Evolutionary conservation across 2,329 filamentous ascomycete genomes (phyloP), one percentile per base, ranked within the genome.

Genomic region (Sclerotinia borealis): DNA sequence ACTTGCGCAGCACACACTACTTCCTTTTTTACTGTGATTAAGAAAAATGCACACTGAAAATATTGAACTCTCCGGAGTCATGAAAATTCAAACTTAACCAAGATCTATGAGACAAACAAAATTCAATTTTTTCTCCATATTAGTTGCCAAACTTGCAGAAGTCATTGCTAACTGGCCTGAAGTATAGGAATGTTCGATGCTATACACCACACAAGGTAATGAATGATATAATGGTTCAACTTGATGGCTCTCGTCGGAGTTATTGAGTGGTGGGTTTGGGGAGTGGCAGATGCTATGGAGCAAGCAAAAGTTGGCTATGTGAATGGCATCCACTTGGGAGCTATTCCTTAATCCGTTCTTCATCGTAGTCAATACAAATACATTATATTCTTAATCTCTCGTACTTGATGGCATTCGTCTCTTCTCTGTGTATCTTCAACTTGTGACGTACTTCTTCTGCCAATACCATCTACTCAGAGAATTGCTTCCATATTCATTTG

Each of bases 21-120:
- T 29, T 43, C 29, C 41, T 50, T 52, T 39, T 27, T 25, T 51
- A 39, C 70, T 63, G 74, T 73, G 73, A 75, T 74, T 74, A 75
- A 68, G 69, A 73, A 67, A 71, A 69, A 75, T 51, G 72, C 74
- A 75, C 74, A 75, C 74, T 75, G 73, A 75, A 75, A 75, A 75
- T 75, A 70, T 66, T 75, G 73, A 75, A 66, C 71, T 72, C 66
- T 67, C 64, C 64, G 63, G 68, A 72, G 71, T 67, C 54, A 68
- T 72, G 72, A 74, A 70, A 67, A 68, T 70, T 73, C 71, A 56
- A 56, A 56, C 54, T 67, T 70, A 69, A 75, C 73, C 74, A 75
- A 75, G 74, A 75, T 75, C 74, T 72, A 72, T 75, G 74, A 75
- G 72, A 68, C 59, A 60, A 56, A 67, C 17, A 47, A 41, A 13